Conservation (phyloP, 441 rosid species). For the Arabidopsis hybrid region DNA sequence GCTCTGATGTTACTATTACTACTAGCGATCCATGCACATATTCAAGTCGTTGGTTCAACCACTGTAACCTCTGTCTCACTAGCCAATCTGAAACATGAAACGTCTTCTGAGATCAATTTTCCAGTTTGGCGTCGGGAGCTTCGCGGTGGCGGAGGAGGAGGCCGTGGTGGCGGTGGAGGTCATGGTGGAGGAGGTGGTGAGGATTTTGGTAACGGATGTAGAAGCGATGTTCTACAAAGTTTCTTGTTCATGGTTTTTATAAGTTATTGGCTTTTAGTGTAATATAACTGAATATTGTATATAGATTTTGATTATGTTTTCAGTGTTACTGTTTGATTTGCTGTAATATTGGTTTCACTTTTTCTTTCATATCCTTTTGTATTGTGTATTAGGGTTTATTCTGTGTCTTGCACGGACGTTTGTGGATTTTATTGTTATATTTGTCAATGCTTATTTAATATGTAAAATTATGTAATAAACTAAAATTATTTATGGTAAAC, state of each 20-base stretch:
- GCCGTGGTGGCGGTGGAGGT: background rate
- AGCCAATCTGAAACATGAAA: background rate
- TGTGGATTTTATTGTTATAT: too few relatives aligned
- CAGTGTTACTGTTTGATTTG: background rate
- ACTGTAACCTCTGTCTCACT: constrained; percentile 20
- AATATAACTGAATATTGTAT: background rate
- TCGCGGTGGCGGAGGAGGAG: background rate
- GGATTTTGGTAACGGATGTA: too few relatives aligned
- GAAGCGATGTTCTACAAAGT: too few relatives aligned
- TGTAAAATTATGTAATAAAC: background rate
- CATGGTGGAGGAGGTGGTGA: background rate
- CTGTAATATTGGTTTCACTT: background rate
- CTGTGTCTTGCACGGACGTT: too few relatives aligned
- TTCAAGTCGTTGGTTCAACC: constrained; percentile 24
- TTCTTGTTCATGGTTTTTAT: too few relatives aligned
- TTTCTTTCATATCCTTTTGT: too few relatives aligned
- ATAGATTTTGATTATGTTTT: background rate
- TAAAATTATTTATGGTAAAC: background rate
- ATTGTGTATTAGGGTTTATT: too few relatives aligned
- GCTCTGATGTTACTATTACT: constrained; percentile 14
- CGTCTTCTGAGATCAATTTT: background rate
- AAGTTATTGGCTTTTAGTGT: too few relatives aligned
- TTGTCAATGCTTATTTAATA: background rate
- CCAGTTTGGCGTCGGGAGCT: constrained; percentile 23
- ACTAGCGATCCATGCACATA: constrained; percentile 10